These are phyloP conservation scores for Trichoderma guizhouense DNA, from an alignment of 2,329 filamentous ascomycete species.

Conservation along the genomic window DNA sequence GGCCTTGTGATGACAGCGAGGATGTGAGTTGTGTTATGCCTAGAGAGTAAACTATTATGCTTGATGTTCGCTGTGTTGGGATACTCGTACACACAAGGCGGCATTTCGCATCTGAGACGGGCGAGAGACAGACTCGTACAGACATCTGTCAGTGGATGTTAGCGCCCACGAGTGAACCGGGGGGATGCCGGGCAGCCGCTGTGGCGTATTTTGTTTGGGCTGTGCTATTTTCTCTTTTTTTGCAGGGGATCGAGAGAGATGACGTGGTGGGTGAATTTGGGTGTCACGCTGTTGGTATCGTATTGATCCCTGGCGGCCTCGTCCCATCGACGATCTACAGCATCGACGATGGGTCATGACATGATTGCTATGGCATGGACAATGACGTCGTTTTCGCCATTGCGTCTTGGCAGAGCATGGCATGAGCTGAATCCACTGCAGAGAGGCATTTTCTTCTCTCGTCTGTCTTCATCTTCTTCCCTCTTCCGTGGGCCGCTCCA, in stretches of 20 bases:
- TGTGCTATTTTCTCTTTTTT: not conserved
- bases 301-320: not conserved
- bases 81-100: not conserved
- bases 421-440: not conserved
- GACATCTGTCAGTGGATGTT: not conserved
- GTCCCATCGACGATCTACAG: not conserved
- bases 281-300: not conserved
- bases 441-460: constrained; percentile 7
- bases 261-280: not conserved
- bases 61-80: not conserved
- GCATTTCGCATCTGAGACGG: not conserved
- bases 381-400: not conserved
- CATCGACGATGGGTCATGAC: not conserved
- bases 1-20: not conserved
- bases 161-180: not conserved
- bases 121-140: not conserved
- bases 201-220: not conserved
- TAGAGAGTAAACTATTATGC: not conserved
- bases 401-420: not conserved
- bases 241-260: not conserved
- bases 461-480: not conserved
- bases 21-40: not conserved
- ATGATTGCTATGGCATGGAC: not conserved
- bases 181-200: constrained; percentile 10
- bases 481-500: not conserved